Base-by-base conservation (phyloP, 2,329 filamentous ascomycete genomes). In the Remersonia thermophila region DNA sequence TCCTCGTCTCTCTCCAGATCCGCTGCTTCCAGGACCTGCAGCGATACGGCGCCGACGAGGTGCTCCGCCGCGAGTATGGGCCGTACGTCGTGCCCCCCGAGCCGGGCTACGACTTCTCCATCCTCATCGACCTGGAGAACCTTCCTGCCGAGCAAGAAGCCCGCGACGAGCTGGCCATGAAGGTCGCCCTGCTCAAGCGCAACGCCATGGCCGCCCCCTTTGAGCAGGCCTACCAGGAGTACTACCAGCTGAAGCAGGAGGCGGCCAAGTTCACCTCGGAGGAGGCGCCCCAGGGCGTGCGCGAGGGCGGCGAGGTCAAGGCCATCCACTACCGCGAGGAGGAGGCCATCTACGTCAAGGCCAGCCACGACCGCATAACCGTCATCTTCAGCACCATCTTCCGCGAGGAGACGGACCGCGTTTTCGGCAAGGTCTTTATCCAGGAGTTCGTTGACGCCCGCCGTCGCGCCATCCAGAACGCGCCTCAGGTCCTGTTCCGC, bases 301-400 rank as follows among this genome's bases (percentile, higher is more conserved):
- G 69, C 47, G 91, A 96, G 61, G 89, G 91, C 34, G 87, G 89
- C 39, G 77, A 91, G 49, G 80, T 96, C 41, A 94, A 93, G 73
- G 79, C 89, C 3, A 93, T 99, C 51, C 89, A 96, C 61, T 98
- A 99, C 65, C 83, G 91, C 38, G 93, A 99, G 54, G 87, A 96
- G 66, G 91, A 99, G 60, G 87, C 91, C 35, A 96, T 99, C 55
- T 98, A 93, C 61, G 81, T 98, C 66, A 96, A 98, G 66, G 89
- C 91, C 43, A 93, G 83, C 59, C 83, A 93, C 64, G 91, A 99
- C 58, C 79, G 91, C 53, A 91, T 99, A 35, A 98, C 93, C 1
- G 87, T 98, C 53, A 98, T 98, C 55, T 98, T 98, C 71, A 94
- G 86, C 63, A 98, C 91, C 29, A 76, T 96, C 35, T 99, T 99